Base-by-base conservation (phyloP, 345 rosid species). In the Eucalyptus fibrosa region DNA sequence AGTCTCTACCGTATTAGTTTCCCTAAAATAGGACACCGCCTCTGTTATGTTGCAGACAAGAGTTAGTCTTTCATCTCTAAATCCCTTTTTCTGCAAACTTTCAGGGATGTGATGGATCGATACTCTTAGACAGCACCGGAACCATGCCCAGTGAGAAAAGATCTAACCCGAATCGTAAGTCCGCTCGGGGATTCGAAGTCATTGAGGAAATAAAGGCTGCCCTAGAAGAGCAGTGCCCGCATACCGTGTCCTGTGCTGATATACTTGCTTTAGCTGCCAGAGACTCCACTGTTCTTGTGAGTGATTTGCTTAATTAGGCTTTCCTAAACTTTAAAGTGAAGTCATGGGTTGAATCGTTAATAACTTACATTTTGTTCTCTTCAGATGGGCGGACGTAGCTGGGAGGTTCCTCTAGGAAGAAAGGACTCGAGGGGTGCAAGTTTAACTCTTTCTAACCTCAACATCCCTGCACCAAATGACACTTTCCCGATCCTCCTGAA, bases 61-160 rank as follows among this genome's bases (percentile, higher is more conserved):
- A 86, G 50, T 28, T 16, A 44, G 50, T 87, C 55, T 89, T 26
- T 32, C 10, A n/a, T 49, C 24, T 21, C 86, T 24, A 88, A 87
- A 37, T 47, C 40, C 17, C 85, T 53, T 45, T 82, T 89, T 88
- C 30, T 24, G 26, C 28, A 34, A 55, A 40, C 47, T 16, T 85
- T 37, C 90, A 96, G 99, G 99, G 99, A 8, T 96, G 99, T 91
- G 99, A 96, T 92, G 99, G 94, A 55, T 96, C 99, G 15, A 7
- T 96, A 87, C 91, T 97, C 89, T 89, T 97, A 55, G 99, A 96
- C 92, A 95, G 94, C 92, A 90, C 93, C 87, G 94, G 94, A 67
- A 87, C 91, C 67, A 92, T 97, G 88, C 69, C 89, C 34, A 95
- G 94, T 86, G 99, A 97, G 94, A 96, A 97, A 93, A 47, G 87